Evolutionary conservation across 768 basidiomycete species (phyloP).

Genomic region (Infundibulicybe gibba): DNA sequence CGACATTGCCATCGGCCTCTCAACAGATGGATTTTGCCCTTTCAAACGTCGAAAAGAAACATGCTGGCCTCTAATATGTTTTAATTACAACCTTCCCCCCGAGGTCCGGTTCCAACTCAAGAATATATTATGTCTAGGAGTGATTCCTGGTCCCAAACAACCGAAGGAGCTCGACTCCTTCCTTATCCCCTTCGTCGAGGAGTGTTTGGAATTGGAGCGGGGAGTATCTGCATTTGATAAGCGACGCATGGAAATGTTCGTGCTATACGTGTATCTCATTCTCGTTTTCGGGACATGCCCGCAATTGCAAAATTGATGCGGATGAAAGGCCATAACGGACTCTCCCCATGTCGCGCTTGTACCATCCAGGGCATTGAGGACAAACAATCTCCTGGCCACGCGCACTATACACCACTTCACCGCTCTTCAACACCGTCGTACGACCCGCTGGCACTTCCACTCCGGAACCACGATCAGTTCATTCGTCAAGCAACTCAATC

Average conservation of each 20-base stretch:
- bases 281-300: slow-evolving; percentile 23
- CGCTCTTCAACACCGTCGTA: background rate
- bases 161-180: slow-evolving; percentile 33
- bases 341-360: slow-evolving; percentile 31
- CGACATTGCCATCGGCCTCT: slow-evolving; percentile 33
- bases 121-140: slow-evolving; percentile 25
- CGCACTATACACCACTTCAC: slow-evolving; percentile 20
- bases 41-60: slow-evolving; percentile 21
- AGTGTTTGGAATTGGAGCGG: slow-evolving; percentile 19
- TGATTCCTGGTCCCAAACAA: slow-evolving; percentile 34
- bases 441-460: slow-evolving; percentile 22
- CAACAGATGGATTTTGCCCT: slow-evolving; percentile 30
- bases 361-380: slow-evolving; percentile 23
- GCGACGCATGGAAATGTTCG: slow-evolving; percentile 8
- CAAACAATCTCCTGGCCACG: background rate
- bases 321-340: slow-evolving; percentile 41
- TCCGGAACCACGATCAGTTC: slow-evolving; percentile 20
- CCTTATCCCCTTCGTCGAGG: slow-evolving; percentile 26
- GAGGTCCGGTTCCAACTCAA: slow-evolving; percentile 22
- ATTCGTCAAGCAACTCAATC: slow-evolving; percentile 10
- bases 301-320: slow-evolving; percentile 11
- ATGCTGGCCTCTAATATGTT: slow-evolving; percentile 29
- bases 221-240: slow-evolving; percentile 27
- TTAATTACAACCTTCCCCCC: slow-evolving; percentile 20
- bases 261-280: slow-evolving; percentile 22